Evolutionary conservation across 2,329 filamentous ascomycete species (phyloP).

Genomic region (Ambrosiella cleistominuta): DNA sequence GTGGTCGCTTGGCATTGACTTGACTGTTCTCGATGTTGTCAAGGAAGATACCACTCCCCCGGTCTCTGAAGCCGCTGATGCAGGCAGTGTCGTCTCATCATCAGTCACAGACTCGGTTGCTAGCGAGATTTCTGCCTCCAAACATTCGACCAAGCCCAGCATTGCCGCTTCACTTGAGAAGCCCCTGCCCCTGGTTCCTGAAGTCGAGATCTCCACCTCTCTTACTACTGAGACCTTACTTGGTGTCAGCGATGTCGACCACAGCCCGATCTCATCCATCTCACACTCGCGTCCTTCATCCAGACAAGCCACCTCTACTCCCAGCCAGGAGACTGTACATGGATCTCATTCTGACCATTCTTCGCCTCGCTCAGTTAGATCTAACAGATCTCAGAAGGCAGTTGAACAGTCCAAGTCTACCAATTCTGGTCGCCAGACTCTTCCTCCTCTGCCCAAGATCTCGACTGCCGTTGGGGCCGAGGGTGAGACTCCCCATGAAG

Average conservation of each 20-base stretch:
- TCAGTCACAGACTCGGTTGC: neutral
- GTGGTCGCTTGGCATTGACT: constrained; percentile 35
- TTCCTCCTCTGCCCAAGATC: constrained; percentile 41
- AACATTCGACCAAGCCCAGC: constrained; percentile 21
- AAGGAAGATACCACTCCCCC: constrained; percentile 17
- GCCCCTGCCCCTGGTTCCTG: constrained; percentile 47
- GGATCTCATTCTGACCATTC: neutral
- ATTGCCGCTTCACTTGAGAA: constrained; percentile 38
- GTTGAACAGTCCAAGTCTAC: neutral
- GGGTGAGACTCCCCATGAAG: constrained; percentile 24
- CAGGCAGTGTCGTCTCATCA: constrained; percentile 14
- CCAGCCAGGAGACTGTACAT: neutral
- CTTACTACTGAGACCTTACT: constrained; percentile 18
- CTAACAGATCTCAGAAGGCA: neutral
- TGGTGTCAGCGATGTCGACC: neutral
- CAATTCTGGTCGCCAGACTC: constrained; percentile 26
- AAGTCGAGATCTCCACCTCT: constrained; percentile 26
- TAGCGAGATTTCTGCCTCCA: constrained; percentile 12
- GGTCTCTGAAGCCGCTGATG: constrained; percentile 13
- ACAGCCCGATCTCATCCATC: neutral
- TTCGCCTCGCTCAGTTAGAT: neutral
- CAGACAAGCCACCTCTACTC: constrained; percentile 24
- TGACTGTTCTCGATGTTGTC: constrained; percentile 31
- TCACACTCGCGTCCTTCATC: constrained; percentile 22
- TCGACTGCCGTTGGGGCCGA: constrained; percentile 31